Evolutionary conservation across 768 basidiomycete genomes (phyloP), one percentile per base, ranked within the genome.

Genomic region (Rhizopogon sp.): DNA sequence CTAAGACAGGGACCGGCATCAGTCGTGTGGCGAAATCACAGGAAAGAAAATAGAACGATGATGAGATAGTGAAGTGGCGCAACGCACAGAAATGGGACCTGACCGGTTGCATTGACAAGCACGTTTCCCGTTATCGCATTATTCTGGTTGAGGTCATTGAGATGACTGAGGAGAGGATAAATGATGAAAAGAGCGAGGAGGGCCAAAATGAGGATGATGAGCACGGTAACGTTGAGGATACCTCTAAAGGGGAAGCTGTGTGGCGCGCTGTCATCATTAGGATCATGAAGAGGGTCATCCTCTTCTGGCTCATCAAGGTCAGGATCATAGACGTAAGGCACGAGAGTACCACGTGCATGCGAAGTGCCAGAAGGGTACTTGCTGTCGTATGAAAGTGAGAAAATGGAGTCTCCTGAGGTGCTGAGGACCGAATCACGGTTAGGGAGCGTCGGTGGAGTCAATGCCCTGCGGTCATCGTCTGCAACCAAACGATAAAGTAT

Each of bases 261-360:
- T 46, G 64, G 56, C 7, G 64, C 52, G 14, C 61, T 68, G 29
- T 75, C 63, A 10, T 67, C 65, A 11, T 74, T 73, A 3, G 78
- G 83, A 56, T 88, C 84, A 63, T 94, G 89, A 37, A 94, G 67
- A 20, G 80, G 66, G 63, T 94, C 93, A 62, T 93, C 92, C 14
- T 86, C 85, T 64, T 89, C 87, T 1, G 74, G 71, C 58, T 76
- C 72, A 62, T 89, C 87, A 16, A 72, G 39, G 3, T 72, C 73
- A 0, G 88, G 88, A 62, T 89, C 87, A 63, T 87, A 89, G 11
- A 76, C 85, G 62, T 88, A 90, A 1, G 88, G 79, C 0, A 89
- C 72, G 31, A 90, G 71, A 3, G 63, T 68, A n/a, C 69, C 65
- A 16, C 66, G 67, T 14, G 60, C 57, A 50, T 58, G 62, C 58